Base-by-base conservation (phyloP, 805 yeast species). In the Cyberlindnera nakhonratchasimensis region DNA sequence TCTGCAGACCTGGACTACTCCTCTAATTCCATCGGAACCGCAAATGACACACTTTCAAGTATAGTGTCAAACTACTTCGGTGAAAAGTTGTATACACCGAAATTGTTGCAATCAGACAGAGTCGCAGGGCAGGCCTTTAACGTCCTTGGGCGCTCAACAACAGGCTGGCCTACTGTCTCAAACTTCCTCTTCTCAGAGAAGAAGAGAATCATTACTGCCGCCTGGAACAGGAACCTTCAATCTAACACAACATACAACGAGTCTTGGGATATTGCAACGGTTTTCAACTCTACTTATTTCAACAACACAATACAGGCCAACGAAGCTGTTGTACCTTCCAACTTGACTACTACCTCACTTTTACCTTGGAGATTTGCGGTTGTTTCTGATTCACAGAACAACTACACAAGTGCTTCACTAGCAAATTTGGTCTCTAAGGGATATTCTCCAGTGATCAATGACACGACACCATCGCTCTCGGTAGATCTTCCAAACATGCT, bases 361-460 rank as follows among this genome's bases (percentile, higher is more conserved):
- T 10, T 53, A 4, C 47, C 65, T 12, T 72, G 75, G 74, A 55
- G 69, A 33, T 64, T 63, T 34, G 47, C 69, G 0, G 63, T 65
- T 36, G 81, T 80, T 48, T 47, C 60, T 24, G 40, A 66, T 21
- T 20, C 16, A 0, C 58, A 61, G 23, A 76, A 79, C 43, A 48
- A 61, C 1, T 82, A 75, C 54, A 60, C 72, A 0, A 49, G 64
- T 13, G 46, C 43, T 0, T 50, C 72, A 1, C 63, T 80, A 29
- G 53, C 56, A 29, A 50, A 63, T 2, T 68, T 69, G 33, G 57
- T 80, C 5, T 45, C 61, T 17, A 71, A 82, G 51, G 97, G 96
- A 0, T 74, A 66, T 40, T 71, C 86, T 0, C 88, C 96, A 0
- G 70, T 87, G 1, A 58, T 88, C 22, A 63, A 73, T 63, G 37